These are phyloP conservation scores for Gilbertella persicaria DNA, from an alignment of 371 early-diverging fungal genomes.

Conservation along the genomic window DNA sequence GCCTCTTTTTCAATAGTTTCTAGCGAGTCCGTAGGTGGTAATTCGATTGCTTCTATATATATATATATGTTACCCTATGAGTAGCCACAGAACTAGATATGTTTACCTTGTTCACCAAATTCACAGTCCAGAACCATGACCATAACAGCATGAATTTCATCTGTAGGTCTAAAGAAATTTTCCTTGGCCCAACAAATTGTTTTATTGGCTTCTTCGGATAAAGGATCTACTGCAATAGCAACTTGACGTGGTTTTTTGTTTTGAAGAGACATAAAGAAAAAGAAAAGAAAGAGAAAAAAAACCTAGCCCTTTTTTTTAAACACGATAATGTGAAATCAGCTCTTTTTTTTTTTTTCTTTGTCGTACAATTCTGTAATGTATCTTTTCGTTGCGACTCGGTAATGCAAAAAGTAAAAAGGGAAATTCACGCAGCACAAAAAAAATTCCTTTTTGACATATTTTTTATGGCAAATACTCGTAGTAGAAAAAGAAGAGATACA, in stretches of 20 bases:
- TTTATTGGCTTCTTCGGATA: slow-evolving; percentile 34
- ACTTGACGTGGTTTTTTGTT: slow-evolving; percentile 30
- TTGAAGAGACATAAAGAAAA: background rate
- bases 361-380: no score
- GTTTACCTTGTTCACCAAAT: slow-evolving; percentile 37
- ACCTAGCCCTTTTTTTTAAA: no score
- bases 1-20: slow-evolving; percentile 37
- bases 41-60: slow-evolving; percentile 11
- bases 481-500: background rate
- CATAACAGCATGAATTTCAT: slow-evolving; percentile 44
- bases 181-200: slow-evolving; percentile 48
- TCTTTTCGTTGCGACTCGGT: no score
- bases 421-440: no score
- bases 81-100: background rate
- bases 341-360: no score
- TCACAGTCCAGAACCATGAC: slow-evolving; percentile 44
- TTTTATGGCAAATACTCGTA: no score
- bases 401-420: no score
- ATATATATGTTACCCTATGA: background rate
- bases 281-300: slow-evolving; percentile 3
- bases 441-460: no score
- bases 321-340: no score
- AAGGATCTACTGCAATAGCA: slow-evolving; percentile 47
- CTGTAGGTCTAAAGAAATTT: slow-evolving; percentile 40
- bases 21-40: slow-evolving; percentile 23